phyloP scores from a whole-genome alignment of 805 yeast species.

The Myxozyma neglecta region DNA sequence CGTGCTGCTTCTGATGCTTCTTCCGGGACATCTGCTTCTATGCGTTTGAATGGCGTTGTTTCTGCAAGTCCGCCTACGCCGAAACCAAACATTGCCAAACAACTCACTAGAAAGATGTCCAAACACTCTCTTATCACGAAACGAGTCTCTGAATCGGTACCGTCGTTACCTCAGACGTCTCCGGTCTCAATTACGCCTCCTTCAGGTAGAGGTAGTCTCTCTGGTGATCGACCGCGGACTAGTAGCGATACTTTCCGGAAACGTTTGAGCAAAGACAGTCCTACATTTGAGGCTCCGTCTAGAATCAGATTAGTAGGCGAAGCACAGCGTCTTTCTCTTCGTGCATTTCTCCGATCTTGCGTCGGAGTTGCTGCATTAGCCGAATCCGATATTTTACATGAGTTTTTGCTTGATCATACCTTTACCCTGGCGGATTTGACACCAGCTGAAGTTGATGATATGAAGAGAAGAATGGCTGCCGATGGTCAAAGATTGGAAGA shows the following conservation, averaged over 20 bases:
- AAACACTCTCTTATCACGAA: conserved; percentile 5
- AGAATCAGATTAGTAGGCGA: conserved; percentile 58
- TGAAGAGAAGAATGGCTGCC: conserved; percentile 55
- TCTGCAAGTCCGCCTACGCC: not conserved
- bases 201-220: not conserved
- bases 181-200: not conserved
- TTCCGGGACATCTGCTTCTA: conserved; percentile 4
- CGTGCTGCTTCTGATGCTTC: conserved; percentile 18
- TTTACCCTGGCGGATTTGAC: conserved; percentile 43
- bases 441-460: conserved; percentile 54
- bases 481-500: conserved; percentile 62
- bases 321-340: conserved; percentile 68
- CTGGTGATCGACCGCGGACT: not conserved
- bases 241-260: conserved; percentile 1
- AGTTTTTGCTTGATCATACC: conserved; percentile 51
- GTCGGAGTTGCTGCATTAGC: conserved; percentile 56
- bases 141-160: conserved; percentile 9
- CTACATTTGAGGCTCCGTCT: not conserved
- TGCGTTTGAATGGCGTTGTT: not conserved
- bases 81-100: not conserved
- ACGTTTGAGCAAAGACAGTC: not conserved
- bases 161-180: conserved; percentile 11
- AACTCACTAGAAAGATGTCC: conserved; percentile 8
- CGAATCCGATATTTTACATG: conserved; percentile 51
- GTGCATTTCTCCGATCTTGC: conserved; percentile 66